Evolutionary conservation across 2,329 filamentous ascomycete genomes (phyloP).

Genomic region (Fusarium luffae): DNA sequence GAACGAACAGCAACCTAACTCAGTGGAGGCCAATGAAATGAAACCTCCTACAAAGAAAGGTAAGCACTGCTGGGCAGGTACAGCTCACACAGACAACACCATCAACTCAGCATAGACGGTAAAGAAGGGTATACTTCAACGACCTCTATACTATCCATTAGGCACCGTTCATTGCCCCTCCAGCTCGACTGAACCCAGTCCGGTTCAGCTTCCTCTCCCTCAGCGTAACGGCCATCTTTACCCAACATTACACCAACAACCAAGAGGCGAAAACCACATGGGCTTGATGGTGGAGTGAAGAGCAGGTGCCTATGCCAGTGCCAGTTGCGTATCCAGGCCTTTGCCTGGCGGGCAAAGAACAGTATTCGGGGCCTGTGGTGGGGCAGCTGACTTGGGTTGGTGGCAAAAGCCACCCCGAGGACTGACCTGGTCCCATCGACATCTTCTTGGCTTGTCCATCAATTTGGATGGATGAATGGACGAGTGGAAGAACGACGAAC

Average conservation of each 20-base stretch:
- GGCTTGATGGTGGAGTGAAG: slow-evolving; percentile 9
- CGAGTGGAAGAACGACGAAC: not conserved
- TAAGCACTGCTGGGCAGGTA: not conserved
- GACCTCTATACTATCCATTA: not conserved
- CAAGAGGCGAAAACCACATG: slow-evolving; percentile 14
- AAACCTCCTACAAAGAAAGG: not conserved
- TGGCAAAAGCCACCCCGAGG: slow-evolving; percentile 47
- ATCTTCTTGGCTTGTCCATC: slow-evolving; percentile 16
- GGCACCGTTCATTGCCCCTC: not conserved
- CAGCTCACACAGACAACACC: slow-evolving; percentile 23
- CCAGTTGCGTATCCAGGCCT: slow-evolving; percentile 28
- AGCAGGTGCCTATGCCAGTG: slow-evolving; percentile 14
- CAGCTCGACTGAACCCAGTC: not conserved
- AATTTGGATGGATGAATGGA: slow-evolving; percentile 1
- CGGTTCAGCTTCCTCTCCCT: slow-evolving; percentile 3
- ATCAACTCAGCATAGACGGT: slow-evolving; percentile 16
- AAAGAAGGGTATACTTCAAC: slow-evolving; percentile 5
- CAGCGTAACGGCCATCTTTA: not conserved
- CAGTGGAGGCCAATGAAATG: not conserved
- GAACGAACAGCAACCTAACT: not conserved
- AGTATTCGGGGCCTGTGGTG: slow-evolving; percentile 44
- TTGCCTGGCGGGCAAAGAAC: slow-evolving; percentile 24
- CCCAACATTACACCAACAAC: slow-evolving; percentile 9
- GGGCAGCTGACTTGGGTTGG: slow-evolving; percentile 50
- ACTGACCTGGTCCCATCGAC: slow-evolving; percentile 21